Evolutionary conservation across 2,329 filamentous ascomycete species (phyloP), one percentile per base, ranked within the genome.

Genomic region (Ophiostoma australiae): DNA sequence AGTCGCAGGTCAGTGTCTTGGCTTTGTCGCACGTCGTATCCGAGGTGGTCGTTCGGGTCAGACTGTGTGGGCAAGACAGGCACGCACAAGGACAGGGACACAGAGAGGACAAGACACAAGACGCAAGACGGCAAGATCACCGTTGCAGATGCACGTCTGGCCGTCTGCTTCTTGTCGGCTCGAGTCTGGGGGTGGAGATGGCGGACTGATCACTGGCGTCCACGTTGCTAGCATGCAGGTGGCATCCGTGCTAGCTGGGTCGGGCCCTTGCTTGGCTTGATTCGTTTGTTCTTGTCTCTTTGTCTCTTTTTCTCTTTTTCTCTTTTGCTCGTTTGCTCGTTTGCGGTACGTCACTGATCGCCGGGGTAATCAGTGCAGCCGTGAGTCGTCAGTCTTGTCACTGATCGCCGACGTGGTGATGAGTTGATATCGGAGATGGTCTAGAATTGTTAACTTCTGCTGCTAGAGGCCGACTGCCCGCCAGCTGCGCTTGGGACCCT

Each of bases 111-210:
- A 55, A 11, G n/a, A 23, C n/a, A 48, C 20, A 58, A 27, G 52
- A 15, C 17, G 44, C 44, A 48, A 48, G 44, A 20, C 44, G 37
- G 17, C 52, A 27, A 27, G 58, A 63, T 63, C 58, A 33, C 61
- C 58, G 69, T 70, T 70, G 69, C 41, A 39, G 44, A 67, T 44
- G 67, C 44, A 55, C 67, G 44, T 20, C 44, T 48, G 31, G n/a
- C 20, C n/a, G 52, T 58, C 52, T 58, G 52, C 52, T 27, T 10
- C 63, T 39, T 67, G 63, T 65, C 13, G 58, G 39, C 63, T 20
- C 27, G 20, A 69, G 44, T n/a, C 55, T 37, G 15, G 48, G 35
- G 52, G 52, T 35, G 35, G 52, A 31, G 68, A 23, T 23, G 52
- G 39, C 8, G 35, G 68, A 27, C 52, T 58, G 52, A 13, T 58